phyloP scores from a whole-genome alignment of 2,329 filamentous ascomycete genomes.

The Ophiocordyceps robertsii region DNA sequence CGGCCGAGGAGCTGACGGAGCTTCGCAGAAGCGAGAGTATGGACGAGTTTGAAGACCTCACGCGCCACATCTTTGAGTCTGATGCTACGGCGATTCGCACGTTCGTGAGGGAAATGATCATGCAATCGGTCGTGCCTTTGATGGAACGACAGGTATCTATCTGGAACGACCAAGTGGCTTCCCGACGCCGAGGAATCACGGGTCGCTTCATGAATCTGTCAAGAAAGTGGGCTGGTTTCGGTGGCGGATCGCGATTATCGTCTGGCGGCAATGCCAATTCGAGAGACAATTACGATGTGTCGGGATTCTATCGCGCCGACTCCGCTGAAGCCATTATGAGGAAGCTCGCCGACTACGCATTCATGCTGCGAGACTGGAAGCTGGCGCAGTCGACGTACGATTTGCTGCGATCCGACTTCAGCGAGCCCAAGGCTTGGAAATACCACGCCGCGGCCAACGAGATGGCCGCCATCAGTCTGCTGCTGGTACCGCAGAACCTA shows the following conservation, averaged over 20 bases:
- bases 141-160: constrained; percentile 88
- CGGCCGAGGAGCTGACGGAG: constrained; percentile 68
- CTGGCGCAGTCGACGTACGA: constrained; percentile 87
- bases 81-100: constrained; percentile 78
- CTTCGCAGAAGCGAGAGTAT: constrained; percentile 55
- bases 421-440: constrained; percentile 92
- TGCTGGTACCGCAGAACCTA: constrained; percentile 61
- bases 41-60: constrained; percentile 56
- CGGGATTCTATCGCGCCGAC: constrained; percentile 75
- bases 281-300: constrained; percentile 62
- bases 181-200: constrained; percentile 72
- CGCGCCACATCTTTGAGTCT: constrained; percentile 78
- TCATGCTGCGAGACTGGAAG: constrained; percentile 96
- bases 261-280: constrained; percentile 35
- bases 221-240: constrained; percentile 78
- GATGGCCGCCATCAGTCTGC: constrained; percentile 77
- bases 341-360: constrained; percentile 85
- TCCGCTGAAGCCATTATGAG: constrained; percentile 82
- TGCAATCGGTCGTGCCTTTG: constrained; percentile 83
- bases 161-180: constrained; percentile 97
- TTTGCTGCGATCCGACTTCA: constrained; percentile 74
- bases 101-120: constrained; percentile 89
- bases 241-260: constrained; percentile 48
- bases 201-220: constrained; percentile 93
- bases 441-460: constrained; percentile 90